Percentiles rank a stretch among this genome's conserved stretches.
phyloP scores from a whole-genome alignment of 306 rosid genomes.

The Pyrus pyrifolia region DNA sequence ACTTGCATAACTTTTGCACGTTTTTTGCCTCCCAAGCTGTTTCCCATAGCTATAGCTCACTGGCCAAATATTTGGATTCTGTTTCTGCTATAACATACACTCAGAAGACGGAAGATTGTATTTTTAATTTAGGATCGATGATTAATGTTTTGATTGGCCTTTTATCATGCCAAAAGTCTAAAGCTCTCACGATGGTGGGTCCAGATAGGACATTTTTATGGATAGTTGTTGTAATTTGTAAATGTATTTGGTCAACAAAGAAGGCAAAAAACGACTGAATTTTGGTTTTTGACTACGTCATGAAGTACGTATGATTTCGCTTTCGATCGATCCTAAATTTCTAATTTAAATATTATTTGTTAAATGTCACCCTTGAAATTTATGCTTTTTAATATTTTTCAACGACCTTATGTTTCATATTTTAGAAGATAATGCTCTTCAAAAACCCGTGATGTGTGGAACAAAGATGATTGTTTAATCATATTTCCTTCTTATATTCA shows the following conservation, averaged over 20 bases:
- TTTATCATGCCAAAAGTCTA: background rate
- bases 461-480: conserved; percentile 14
- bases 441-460: conserved; percentile 24
- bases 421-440: background rate
- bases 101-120: background rate
- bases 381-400: background rate
- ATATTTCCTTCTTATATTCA: conserved; percentile 9
- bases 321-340: conserved; percentile 11
- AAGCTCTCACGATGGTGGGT: conserved; percentile 19
- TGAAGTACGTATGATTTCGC: conserved; percentile 27
- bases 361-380: background rate
- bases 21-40: conserved; percentile 59
- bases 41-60: conserved; percentile 52
- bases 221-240: conserved; percentile 14
- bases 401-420: conserved; percentile 10
- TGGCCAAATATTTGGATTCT: background rate
- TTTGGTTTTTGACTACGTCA: conserved; percentile 15
- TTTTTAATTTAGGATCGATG: background rate
- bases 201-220: conserved; percentile 21
- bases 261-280: conserved; percentile 33
- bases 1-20: conserved; percentile 72
- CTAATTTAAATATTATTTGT: background rate
- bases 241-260: conserved; percentile 50
- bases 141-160: background rate
- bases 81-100: background rate